Percentiles rank a stretch among this genome's conserved stretches.
Conservation (phyloP, 805 yeast genomes). For the Kregervanrija delftensis region DNA sequence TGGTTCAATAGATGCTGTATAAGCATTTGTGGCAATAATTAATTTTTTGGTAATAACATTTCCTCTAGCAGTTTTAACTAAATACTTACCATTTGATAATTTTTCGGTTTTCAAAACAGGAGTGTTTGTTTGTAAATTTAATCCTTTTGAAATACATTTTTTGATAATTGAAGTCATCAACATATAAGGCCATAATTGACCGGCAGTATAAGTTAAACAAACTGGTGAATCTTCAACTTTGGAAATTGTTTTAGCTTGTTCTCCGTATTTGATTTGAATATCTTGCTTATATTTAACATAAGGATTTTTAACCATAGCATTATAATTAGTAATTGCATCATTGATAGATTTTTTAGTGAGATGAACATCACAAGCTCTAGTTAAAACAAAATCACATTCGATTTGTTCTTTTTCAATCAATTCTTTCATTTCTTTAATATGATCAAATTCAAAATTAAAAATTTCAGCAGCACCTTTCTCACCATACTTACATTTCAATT, state of each 20-base stretch:
- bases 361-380: constrained; percentile 26
- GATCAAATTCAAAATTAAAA: constrained; percentile 32
- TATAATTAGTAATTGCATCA: constrained; percentile 20
- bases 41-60: constrained; percentile 26
- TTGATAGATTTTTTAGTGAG: constrained; percentile 10
- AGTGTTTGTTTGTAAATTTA: constrained; percentile 37
- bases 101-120: constrained; percentile 25
- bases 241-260: constrained; percentile 22
- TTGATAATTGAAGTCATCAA: constrained; percentile 29
- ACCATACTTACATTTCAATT: constrained; percentile 16
- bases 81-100: constrained; percentile 23
- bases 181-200: constrained; percentile 39
- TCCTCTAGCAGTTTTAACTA: constrained; percentile 26
- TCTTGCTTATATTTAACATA: constrained; percentile 23
- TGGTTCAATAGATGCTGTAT: constrained; percentile 22
- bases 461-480: constrained; percentile 29
- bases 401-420: constrained; percentile 28
- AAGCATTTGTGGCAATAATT: constrained; percentile 33
- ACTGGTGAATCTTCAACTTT: constrained; percentile 26
- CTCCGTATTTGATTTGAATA: constrained; percentile 28
- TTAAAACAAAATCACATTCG: constrained; percentile 27
- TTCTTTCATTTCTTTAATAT: constrained; percentile 27
- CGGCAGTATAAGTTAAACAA: constrained; percentile 34
- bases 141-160: constrained; percentile 25
- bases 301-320: constrained; percentile 21